Conservation (phyloP, 2,329 filamentous ascomycete genomes). For the Fusarium anguioides region DNA sequence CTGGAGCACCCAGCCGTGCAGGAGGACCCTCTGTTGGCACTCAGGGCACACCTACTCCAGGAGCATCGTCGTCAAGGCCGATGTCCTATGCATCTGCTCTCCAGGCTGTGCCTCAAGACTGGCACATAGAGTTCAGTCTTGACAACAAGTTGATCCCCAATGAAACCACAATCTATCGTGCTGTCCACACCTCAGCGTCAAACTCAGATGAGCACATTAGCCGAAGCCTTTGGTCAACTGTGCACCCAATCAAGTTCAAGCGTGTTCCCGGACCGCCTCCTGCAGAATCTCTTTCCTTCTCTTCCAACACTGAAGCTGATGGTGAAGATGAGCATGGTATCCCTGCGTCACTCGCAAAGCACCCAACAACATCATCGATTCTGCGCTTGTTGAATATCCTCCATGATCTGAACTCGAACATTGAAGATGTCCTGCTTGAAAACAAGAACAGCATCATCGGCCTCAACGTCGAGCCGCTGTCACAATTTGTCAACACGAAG, state of each 20-base stretch:
- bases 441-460: constrained; percentile 74
- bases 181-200: constrained; percentile 75
- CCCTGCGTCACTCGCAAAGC: constrained; percentile 83
- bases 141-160: constrained; percentile 85
- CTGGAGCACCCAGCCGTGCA: constrained; percentile 53
- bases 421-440: constrained; percentile 88
- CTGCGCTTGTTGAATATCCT: constrained; percentile 88
- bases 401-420: constrained; percentile 91
- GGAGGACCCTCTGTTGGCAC: constrained; percentile 54
- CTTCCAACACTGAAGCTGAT: constrained; percentile 57
- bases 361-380: constrained; percentile 87
- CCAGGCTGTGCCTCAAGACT: constrained; percentile 85
- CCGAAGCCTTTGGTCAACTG: constrained; percentile 87
- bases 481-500: constrained; percentile 98
- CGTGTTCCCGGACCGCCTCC: constrained; percentile 86
- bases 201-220: constrained; percentile 71
- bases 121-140: constrained; percentile 96
- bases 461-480: constrained; percentile 82
- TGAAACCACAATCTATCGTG: constrained; percentile 95
- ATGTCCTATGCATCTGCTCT: constrained; percentile 88
- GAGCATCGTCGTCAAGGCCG: constrained; percentile 70
- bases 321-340: constrained; percentile 70
- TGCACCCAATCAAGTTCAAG: constrained; percentile 92
- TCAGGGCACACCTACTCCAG: constrained; percentile 60
- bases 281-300: constrained; percentile 74